These are phyloP conservation scores for Arabidopsis hybrid DNA, from an alignment of 441 rosid species.

Conservation along the genomic window DNA sequence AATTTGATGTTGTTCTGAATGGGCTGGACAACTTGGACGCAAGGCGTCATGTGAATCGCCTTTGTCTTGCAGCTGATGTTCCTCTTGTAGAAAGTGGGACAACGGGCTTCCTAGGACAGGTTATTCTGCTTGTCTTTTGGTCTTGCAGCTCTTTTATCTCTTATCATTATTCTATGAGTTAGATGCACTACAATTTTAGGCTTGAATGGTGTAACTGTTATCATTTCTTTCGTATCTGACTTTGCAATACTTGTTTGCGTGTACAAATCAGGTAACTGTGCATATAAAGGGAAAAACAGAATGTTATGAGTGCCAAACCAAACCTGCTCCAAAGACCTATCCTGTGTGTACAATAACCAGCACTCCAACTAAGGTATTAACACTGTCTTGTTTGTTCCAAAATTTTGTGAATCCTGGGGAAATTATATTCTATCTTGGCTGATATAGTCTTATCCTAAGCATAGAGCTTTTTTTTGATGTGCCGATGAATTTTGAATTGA, in stretches of 20 bases:
- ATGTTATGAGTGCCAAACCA: conserved; percentile 95
- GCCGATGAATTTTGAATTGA: conserved; percentile 27
- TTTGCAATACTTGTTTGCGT: conserved; percentile 7
- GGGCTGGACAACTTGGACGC: conserved; percentile 98
- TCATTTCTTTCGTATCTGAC: conserved; percentile 37
- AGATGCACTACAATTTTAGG: conserved; percentile 4
- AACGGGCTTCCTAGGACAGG: conserved; percentile 99
- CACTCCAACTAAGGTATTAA: conserved; percentile 92
- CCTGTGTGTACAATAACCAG: conserved; percentile 99
- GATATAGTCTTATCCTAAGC: conserved; percentile 18
- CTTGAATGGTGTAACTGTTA: conserved; percentile 5
- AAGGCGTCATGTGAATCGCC: conserved; percentile 95
- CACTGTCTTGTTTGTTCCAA: conserved; percentile 1
- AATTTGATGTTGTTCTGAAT: conserved; percentile 90
- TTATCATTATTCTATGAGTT: background rate
- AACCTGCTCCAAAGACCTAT: conserved; percentile 97
- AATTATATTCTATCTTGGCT: conserved; percentile 8
- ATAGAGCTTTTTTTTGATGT: conserved; percentile 3
- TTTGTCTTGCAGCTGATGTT: conserved; percentile 95
- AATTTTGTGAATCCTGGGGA: background rate
- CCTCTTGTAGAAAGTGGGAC: conserved; percentile 99
- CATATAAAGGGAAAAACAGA: conserved; percentile 94
- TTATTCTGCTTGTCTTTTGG: conserved; percentile 36
- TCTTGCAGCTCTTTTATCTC: conserved; percentile 9
- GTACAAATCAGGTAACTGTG: conserved; percentile 72